These are phyloP conservation scores for Limnanthes douglasii DNA, from an alignment of 345 rosid genomes.

Conservation along the genomic window DNA sequence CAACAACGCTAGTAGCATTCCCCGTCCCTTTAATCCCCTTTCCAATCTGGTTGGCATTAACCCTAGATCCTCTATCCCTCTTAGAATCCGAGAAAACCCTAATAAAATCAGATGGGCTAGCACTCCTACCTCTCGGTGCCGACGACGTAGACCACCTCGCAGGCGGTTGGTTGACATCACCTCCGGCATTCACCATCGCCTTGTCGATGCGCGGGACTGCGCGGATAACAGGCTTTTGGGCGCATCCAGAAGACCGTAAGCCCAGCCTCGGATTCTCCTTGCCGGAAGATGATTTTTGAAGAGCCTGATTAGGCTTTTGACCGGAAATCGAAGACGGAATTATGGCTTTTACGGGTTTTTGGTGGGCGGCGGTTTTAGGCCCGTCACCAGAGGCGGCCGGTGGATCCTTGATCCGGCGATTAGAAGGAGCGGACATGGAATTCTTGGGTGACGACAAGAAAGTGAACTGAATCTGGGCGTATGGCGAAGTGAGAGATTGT, in stretches of 20 bases:
- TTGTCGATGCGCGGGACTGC: conserved; percentile 48
- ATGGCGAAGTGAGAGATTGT: too few relatives aligned
- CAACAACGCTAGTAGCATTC: conserved; percentile 2
- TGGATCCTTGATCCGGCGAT: conserved; percentile 46
- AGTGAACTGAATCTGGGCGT: too few relatives aligned
- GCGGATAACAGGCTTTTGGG: conserved; percentile 45
- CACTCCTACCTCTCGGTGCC: conserved; percentile 67
- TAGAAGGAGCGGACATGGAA: conserved; percentile 47
- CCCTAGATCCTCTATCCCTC: conserved; percentile 28
- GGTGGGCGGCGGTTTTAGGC: conserved; percentile 14
- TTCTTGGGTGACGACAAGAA: too few relatives aligned
- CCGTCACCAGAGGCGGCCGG: conserved; percentile 22
- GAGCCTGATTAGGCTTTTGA: conserved; percentile 11
- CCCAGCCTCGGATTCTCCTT: conserved; percentile 40
- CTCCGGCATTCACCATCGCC: conserved; percentile 13
- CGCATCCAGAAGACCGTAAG: conserved; percentile 16
- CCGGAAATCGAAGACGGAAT: conserved; percentile 28
- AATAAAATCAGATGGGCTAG: conserved; percentile 65
- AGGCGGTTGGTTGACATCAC: conserved; percentile 20
- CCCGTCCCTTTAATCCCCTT: conserved; percentile 6
- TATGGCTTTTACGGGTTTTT: conserved; percentile 23
- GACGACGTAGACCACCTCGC: conserved; percentile 39
- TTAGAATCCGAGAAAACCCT: conserved; percentile 33
- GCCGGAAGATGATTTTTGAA: conserved; percentile 29
- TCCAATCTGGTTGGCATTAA: conserved; percentile 16